Evolutionary conservation across 129 eudicot genomes (phyloP), one percentile per base, ranked within the genome.

Genomic region (Logfia minima): DNA sequence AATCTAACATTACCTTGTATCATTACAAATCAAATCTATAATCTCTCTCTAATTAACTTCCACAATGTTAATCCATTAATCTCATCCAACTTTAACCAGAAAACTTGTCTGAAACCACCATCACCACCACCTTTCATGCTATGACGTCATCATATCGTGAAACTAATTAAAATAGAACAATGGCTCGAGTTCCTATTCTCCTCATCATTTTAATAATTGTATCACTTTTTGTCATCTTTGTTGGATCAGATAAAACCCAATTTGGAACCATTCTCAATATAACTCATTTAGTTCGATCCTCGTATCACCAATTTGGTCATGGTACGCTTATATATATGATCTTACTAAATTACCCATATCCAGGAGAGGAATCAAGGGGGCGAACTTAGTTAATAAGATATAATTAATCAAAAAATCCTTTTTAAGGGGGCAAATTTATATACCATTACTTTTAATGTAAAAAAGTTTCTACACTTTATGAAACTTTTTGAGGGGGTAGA

Each of bases 271-370:
- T 79, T 51, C 4, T 18, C 13, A 2, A 28, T 55, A 68, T 77
- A 34, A 77, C 75, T 56, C 43, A 77, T 58, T 58, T 56, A 26
- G 21, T 69, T 77, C 9, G 69, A 77, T 56, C 68, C 81, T 35
- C 48, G 75, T 37, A 4, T 34, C 52, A 4, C 8, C 17, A 72
- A n/a, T 32, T 68, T 24, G 26, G 26, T 24, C 26, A 24, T 68
- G 75, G 75, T 77, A 76, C n/a, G 21, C 48, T 59, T 10, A 67
- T 61, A 43, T 70, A 78, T 53, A 48, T 51, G 7, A 29, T 18
- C 17, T 21, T 74, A 8, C 56, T 71, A 68, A 10, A 24, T 1
- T 13, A 34, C 6, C 37, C 37, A 34, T 34, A 34, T 34, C 37
- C 37, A 34, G 37, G 37, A 34, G 37, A 6, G 6, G 37, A 34